These are phyloP conservation scores for Globisporangium megalacanthum DNA, from an alignment of 352 stramenopile species.

Conservation along the genomic window DNA sequence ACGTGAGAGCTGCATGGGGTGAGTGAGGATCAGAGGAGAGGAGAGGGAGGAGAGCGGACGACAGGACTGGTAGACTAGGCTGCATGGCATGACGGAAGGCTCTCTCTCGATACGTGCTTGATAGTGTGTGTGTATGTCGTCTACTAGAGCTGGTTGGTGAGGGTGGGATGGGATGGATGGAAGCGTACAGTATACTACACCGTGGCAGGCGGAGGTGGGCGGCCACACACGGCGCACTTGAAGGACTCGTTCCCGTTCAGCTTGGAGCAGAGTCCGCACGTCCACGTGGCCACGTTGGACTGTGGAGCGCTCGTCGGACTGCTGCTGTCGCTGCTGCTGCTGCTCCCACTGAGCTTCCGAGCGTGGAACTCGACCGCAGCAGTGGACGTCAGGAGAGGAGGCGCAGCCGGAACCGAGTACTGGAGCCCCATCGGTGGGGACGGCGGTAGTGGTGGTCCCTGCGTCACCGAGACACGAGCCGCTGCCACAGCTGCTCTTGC, in stretches of 20 bases:
- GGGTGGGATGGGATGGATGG: background rate
- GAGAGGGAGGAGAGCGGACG: background rate
- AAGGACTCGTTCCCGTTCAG: conserved; percentile 33
- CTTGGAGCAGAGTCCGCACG: conserved; percentile 73
- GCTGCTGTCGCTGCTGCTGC: conserved; percentile 1
- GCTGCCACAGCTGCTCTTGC: background rate
- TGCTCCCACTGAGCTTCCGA: background rate
- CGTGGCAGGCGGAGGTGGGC: conserved; percentile 30
- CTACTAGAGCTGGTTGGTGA: background rate
- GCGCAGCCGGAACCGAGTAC: background rate
- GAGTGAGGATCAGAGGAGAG: conserved; percentile 12
- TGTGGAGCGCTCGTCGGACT: background rate
- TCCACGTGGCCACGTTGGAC: conserved; percentile 25
- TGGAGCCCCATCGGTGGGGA: background rate
- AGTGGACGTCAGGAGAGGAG: too few relatives aligned
- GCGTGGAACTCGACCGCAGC: background rate
- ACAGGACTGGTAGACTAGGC: too few relatives aligned
- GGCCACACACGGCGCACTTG: conserved; percentile 73
- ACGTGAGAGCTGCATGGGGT: conserved; percentile 21
- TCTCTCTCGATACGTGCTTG: background rate
- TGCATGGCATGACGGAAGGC: too few relatives aligned
- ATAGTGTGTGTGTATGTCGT: background rate
- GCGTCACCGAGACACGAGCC: background rate
- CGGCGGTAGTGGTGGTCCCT: background rate
- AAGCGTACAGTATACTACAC: background rate